Conservation (phyloP, 495 filamentous ascomycete genomes). For the Sphaerosporella brunnea region DNA sequence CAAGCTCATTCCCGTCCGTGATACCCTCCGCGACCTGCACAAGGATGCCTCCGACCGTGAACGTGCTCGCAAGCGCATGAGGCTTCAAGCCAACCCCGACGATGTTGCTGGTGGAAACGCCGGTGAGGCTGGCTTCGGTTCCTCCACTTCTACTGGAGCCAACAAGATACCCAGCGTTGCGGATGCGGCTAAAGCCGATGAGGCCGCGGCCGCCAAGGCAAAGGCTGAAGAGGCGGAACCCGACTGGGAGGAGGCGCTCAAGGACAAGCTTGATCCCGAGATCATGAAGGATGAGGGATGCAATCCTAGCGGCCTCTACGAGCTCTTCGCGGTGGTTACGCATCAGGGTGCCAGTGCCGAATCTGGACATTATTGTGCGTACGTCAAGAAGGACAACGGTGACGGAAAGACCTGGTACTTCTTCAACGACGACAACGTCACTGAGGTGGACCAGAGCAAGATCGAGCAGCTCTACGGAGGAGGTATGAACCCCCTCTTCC, state of each 20-base stretch:
- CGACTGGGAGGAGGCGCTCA: conserved; percentile 30
- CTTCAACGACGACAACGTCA: conserved; percentile 98
- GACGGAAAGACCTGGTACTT: conserved; percentile 93
- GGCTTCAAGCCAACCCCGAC: conserved; percentile 35
- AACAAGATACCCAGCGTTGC: conserved; percentile 27
- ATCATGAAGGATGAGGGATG: conserved; percentile 58
- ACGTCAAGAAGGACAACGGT: conserved; percentile 81
- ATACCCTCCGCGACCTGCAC: conserved; percentile 85
- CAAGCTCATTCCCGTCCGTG: conserved; percentile 70
- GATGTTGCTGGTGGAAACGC: conserved; percentile 25
- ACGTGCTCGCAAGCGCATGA: conserved; percentile 71
- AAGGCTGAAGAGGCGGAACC: conserved; percentile 34
- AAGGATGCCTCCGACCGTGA: conserved; percentile 89
- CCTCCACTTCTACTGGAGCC: too few relatives aligned
- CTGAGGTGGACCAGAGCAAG: conserved; percentile 79
- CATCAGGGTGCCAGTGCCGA: conserved; percentile 94
- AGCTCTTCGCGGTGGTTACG: conserved; percentile 86
- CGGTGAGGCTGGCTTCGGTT: conserved; percentile 20
- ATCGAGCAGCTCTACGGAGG: conserved; percentile 80
- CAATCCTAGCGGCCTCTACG: conserved; percentile 86
- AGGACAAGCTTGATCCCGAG: conserved; percentile 40
- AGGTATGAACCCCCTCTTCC: conserved; percentile 35
- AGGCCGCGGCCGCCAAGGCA: conserved; percentile 35
- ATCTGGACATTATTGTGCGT: conserved; percentile 93
- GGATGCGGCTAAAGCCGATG: conserved; percentile 36